Conservation (phyloP, 352 stramenopile genomes). For the Thraustochytrium sp. region DNA sequence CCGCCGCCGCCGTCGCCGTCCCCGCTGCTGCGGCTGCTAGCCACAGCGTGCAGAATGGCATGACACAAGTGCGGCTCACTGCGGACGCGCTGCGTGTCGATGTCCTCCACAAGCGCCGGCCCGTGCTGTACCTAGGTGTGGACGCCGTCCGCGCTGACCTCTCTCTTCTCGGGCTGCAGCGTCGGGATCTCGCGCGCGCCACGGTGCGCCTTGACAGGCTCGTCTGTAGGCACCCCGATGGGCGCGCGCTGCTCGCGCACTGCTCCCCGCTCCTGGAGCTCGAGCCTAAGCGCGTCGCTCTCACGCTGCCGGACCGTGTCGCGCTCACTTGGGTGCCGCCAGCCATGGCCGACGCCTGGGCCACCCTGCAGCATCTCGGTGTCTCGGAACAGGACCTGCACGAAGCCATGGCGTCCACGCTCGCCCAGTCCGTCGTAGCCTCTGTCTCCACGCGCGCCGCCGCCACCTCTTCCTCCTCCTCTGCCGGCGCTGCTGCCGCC, state of each 20-base stretch:
- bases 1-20: no score
- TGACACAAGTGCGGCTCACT: not conserved
- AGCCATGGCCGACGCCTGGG: constrained; percentile 7
- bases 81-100: not conserved
- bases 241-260: not conserved
- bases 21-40: no score
- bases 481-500: not conserved
- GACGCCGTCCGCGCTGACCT: not conserved
- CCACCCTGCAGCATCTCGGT: not conserved
- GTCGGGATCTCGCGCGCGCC: not conserved
- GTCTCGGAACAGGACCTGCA: not conserved
- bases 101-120: not conserved
- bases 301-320: not conserved
- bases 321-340: not conserved
- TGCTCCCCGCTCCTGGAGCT: not conserved
- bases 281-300: not conserved
- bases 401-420: not conserved
- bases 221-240: not conserved
- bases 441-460: not conserved
- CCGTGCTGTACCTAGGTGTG: not conserved
- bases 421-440: not conserved
- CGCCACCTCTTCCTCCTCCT: not conserved
- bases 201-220: not conserved
- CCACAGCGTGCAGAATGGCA: not conserved
- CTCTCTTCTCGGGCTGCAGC: not conserved